These are phyloP conservation scores for Plasmodium ovale DNA, from an alignment of 169 alveolate species.

Conservation along the genomic window DNA sequence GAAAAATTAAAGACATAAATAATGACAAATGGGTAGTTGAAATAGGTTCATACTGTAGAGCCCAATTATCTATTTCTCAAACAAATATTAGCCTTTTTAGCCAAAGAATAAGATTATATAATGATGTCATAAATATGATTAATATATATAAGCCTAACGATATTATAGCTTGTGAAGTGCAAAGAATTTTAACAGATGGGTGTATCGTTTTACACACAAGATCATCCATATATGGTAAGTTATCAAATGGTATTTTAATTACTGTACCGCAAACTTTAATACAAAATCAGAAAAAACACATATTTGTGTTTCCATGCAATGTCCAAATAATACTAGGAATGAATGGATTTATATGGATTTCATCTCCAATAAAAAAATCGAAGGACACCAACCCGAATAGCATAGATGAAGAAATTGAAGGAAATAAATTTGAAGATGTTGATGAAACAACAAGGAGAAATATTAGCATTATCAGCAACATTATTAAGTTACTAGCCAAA, in stretches of 20 bases:
- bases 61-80: conserved; percentile 90
- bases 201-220: conserved; percentile 92
- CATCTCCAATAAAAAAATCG: conserved; percentile 74
- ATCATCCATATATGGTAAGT: conserved; percentile 92
- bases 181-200: conserved; percentile 89
- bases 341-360: conserved; percentile 91
- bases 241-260: conserved; percentile 90
- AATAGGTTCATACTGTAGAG: conserved; percentile 91
- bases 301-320: conserved; percentile 87
- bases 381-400: conserved; percentile 66
- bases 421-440: conserved; percentile 60
- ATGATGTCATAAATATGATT: conserved; percentile 93
- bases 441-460: conserved; percentile 62
- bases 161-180: conserved; percentile 94
- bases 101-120: conserved; percentile 91
- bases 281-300: conserved; percentile 92
- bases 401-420: conserved; percentile 75
- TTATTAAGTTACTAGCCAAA: conserved; percentile 75
- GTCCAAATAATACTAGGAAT: conserved; percentile 91
- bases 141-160: conserved; percentile 91
- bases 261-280: conserved; percentile 90
- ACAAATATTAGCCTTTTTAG: conserved; percentile 92
- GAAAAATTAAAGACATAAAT: conserved; percentile 85
- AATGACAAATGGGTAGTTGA: conserved; percentile 93
- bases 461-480: conserved; percentile 77